A percentile compares a stretch with the other conserved stretches of the same genome.
Conservation (phyloP, 2,329 filamentous ascomycete genomes). For the Phyllosticta capitalensis region DNA sequence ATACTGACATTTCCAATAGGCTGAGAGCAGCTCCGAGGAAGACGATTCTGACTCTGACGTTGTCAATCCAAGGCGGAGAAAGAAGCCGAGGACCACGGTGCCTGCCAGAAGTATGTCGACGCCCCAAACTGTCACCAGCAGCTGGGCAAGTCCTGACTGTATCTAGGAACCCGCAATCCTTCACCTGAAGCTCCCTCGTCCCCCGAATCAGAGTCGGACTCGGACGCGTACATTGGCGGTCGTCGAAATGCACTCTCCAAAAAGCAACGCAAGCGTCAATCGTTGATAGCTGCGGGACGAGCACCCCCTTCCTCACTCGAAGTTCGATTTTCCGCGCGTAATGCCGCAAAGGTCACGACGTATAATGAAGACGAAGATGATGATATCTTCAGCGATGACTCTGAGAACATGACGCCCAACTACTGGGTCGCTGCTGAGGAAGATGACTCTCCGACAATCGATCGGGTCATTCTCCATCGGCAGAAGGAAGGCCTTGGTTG, state of each 20-base stretch:
- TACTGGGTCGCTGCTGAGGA: slow-evolving; percentile 63
- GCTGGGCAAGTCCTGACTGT: slow-evolving; percentile 33
- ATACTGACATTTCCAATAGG: slow-evolving; percentile 26
- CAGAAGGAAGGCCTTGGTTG: slow-evolving; percentile 53
- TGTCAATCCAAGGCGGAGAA: slow-evolving; percentile 48
- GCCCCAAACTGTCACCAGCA: slow-evolving; percentile 25
- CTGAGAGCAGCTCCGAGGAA: slow-evolving; percentile 48
- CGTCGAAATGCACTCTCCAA: slow-evolving; percentile 58
- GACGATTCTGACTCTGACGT: slow-evolving; percentile 69
- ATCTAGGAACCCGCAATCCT: slow-evolving; percentile 42
- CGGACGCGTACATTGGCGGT: slow-evolving; percentile 63
- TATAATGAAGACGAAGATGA: slow-evolving; percentile 59
- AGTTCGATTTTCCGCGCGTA: slow-evolving; percentile 84
- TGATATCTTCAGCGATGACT: slow-evolving; percentile 47
- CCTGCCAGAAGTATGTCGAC: slow-evolving; percentile 56
- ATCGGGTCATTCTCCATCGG: slow-evolving; percentile 81
- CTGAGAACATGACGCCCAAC: slow-evolving; percentile 54
- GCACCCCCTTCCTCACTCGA: slow-evolving; percentile 61
- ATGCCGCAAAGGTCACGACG: slow-evolving; percentile 63
- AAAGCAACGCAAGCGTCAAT: slow-evolving; percentile 64
- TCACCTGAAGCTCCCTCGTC: slow-evolving; percentile 42
- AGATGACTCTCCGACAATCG: slow-evolving; percentile 76
- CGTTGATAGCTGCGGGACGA: slow-evolving; percentile 51
- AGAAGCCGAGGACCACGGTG: slow-evolving; percentile 58
- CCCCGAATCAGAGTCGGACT: slow-evolving; percentile 58